phyloP scores from a whole-genome alignment of 2,329 filamentous ascomycete genomes.

The Cordyceps cateniannulata region DNA sequence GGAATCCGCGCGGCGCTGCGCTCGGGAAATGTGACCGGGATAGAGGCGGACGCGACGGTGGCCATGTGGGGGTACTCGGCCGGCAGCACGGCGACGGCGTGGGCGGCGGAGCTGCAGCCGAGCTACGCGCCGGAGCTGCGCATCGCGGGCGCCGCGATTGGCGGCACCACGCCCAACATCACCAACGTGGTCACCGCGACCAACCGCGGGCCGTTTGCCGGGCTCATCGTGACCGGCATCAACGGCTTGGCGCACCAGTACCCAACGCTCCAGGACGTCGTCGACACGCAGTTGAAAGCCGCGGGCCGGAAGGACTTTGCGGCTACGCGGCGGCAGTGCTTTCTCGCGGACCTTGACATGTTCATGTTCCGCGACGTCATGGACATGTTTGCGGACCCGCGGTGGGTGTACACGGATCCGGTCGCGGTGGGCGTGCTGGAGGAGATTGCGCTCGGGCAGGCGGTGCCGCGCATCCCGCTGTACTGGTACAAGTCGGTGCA shows the following conservation, averaged over 20 bases:
- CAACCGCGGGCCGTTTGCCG: conserved; percentile 15
- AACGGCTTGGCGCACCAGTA: conserved; percentile 20
- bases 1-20: conserved; percentile 35
- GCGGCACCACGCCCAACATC: conserved; percentile 19
- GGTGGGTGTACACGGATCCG: conserved; percentile 19
- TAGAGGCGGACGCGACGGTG: conserved; percentile 27
- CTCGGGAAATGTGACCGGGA: conserved; percentile 21
- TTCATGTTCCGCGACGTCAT: conserved; percentile 31
- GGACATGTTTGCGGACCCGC: conserved; percentile 34
- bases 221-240: conserved; percentile 18
- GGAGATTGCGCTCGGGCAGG: conserved; percentile 27
- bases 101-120: conserved; percentile 21
- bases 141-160: conserved; percentile 21
- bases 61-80: conserved; percentile 37
- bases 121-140: conserved; percentile 20
- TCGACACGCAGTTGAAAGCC: conserved; percentile 16
- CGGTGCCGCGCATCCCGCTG: conserved; percentile 39
- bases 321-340: conserved; percentile 21
- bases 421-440: conserved; percentile 21
- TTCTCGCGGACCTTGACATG: conserved; percentile 18
- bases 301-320: conserved; percentile 21
- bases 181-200: conserved; percentile 12
- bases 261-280: conserved; percentile 9
- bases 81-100: conserved; percentile 18
- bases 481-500: conserved; percentile 43